Evolutionary conservation across 1,284 basidiomycete species (phyloP), one percentile per base, ranked within the genome.

Genomic region (Ceratorhiza oryzae-sativae): DNA sequence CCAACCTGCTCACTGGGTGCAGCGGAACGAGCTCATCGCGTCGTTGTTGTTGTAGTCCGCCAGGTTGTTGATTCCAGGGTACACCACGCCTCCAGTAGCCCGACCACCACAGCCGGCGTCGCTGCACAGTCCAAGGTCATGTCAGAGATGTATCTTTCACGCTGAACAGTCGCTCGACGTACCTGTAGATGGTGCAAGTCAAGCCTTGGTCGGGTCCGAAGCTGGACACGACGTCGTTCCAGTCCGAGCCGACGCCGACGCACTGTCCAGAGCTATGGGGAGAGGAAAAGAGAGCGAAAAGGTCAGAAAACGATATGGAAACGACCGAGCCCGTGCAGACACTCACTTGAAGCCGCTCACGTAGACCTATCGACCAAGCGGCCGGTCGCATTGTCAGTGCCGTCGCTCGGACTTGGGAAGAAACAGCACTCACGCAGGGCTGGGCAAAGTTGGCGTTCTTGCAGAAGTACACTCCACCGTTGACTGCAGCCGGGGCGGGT

Each of bases 381-480:
- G 39, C 15, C 3, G 6, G 30, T 8, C 6, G 9, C 10, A 18
- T 25, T 9, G 34, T 58, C 32, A 58, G 34, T 39, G 12, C n/a
- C 20, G n/a, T 53, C 10, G 10, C 36, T 6, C 6, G 6, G 36
- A 39, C 36, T n/a, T 12, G n/a, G 8, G 39, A 18, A 27, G 12
- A 25, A 23, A 10, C 18, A 42, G 1, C 15, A 42, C 51, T 68
- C 41, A 68, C 65, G 39, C 65, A 56, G 1, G n/a, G 32, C 15
- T 49, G 51, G 1, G 1, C 3, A 20, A 56, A 68, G 36, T 58
- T 20, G 4, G 51, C 9, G n/a, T 55, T 23, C 30, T 32, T 58
- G 39, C 51, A 68, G 25, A 56, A 68, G 36, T 32, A 42, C 23
- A 68, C 65, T 13, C 65, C 65, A 12, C 65, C 65, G 30, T 53